Base-by-base conservation (phyloP, 805 yeast species). In the Phaffomyces thermotolerans region DNA sequence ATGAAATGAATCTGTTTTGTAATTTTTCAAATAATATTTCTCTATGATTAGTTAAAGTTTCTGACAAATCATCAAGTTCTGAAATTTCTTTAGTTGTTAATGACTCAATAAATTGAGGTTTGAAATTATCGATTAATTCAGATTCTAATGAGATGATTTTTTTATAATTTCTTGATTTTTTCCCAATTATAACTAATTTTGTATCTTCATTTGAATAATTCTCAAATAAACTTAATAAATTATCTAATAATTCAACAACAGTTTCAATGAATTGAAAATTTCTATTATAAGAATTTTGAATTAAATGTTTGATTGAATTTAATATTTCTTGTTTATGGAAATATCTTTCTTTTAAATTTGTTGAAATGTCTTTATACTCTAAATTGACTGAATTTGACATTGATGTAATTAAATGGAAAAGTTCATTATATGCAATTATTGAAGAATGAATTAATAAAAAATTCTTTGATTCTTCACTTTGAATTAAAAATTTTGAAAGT, bases 371-470 rank as follows among this genome's bases (percentile, higher is more conserved):
- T 17, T 69, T 71, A 47, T 71, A 69, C 27, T 76, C 81, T 3
- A 66, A 73, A 2, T 60, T 59, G 2, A 62, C 48, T 4, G 69
- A 61, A 7, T 57, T 52, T 14, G 71, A 67, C 61, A 80, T 69
- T 6, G 66, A 62, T 3, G 63, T 60, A 1, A 70, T 57, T 4
- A 71, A 57, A 10, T 71, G 54, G 5, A 91, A 62, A 31, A 89
- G 60, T 48, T 84, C 85, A 23, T 73, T 72, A 58, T 85, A 78
- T 43, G 85, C 75, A 34, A 76, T 68, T 74, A 85, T 75, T 2
- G 81, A 75, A 2, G 89, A 86, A 50, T 84, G 88, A 4, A 81
- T 73, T 2, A 85, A 69, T 41, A 77, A 75, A 70, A 79, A 79
- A 44, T 75, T 71, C 40, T 68, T 72, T 14, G 57, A 50, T 12